phyloP scores from a whole-genome alignment of 176 grass and related monocot species.

The Triticum urartu region DNA sequence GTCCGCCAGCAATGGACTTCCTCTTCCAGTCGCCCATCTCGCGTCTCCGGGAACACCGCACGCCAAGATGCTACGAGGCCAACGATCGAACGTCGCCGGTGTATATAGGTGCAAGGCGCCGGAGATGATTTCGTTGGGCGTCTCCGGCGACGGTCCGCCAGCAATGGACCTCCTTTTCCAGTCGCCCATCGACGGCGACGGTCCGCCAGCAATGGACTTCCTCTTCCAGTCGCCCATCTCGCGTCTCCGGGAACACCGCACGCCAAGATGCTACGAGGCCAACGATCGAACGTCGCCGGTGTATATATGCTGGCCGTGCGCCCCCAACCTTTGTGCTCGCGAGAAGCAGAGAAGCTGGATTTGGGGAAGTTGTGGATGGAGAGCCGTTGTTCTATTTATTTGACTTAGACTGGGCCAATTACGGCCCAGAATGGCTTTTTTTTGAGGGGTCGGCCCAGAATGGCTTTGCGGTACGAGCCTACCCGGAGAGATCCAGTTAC shows the following conservation, averaged over 20 bases:
- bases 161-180: slow-evolving; percentile 11
- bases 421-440: neutral
- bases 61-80: neutral
- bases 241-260: neutral
- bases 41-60: neutral
- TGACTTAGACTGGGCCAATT: neutral
- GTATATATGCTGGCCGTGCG: neutral
- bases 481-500: neutral
- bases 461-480: neutral
- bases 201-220: slow-evolving; percentile 10
- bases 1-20: slow-evolving; percentile 10
- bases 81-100: neutral
- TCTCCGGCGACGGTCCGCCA: neutral
- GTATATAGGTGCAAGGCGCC: neutral
- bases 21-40: neutral
- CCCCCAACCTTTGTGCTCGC: neutral
- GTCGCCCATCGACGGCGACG: neutral
- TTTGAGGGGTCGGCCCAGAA: neutral
- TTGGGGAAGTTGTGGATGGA: neutral
- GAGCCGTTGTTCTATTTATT: neutral
- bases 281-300: neutral
- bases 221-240: neutral
- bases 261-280: neutral
- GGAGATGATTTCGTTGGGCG: neutral
- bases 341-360: neutral